Evolutionary conservation across 805 yeast genomes (phyloP).

Genomic region (Clavispora carvajalis): DNA sequence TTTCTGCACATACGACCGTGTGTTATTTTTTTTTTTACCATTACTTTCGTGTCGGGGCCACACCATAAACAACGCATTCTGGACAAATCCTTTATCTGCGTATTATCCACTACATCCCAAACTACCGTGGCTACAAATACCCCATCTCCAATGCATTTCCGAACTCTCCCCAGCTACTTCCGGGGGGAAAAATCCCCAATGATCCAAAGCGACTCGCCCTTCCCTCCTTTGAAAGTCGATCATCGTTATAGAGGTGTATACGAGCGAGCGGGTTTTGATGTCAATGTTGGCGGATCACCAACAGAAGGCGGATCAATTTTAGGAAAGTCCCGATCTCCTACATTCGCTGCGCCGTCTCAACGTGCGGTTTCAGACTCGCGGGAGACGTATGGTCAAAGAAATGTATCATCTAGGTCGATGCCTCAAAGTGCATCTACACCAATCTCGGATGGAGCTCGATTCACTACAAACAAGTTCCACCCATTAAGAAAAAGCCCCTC

Average conservation of each 20-base stretch:
- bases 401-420: background rate
- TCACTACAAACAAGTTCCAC: background rate
- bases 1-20: constrained; percentile 1
- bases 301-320: background rate
- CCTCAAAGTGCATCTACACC: background rate
- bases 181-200: constrained; percentile 17
- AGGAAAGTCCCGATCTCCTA: constrained; percentile 1
- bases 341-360: background rate
- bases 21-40: background rate
- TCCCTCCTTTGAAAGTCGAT: constrained; percentile 65
- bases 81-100: no score
- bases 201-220: constrained; percentile 42
- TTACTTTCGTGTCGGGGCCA: background rate
- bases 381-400: background rate
- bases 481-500: background rate
- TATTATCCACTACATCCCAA: background rate
- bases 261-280: constrained; percentile 80
- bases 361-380: background rate
- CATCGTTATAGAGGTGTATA: constrained; percentile 63
- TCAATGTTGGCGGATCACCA: constrained; percentile 12
- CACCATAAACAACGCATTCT: background rate
- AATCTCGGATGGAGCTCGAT: background rate
- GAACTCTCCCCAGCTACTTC: constrained; percentile 17
- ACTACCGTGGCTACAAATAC: background rate
- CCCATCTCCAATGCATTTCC: constrained; percentile 10